Evolutionary conservation across 768 basidiomycete species (phyloP), one percentile per base, ranked within the genome.

Genomic region (Hemileccinum impolitum): DNA sequence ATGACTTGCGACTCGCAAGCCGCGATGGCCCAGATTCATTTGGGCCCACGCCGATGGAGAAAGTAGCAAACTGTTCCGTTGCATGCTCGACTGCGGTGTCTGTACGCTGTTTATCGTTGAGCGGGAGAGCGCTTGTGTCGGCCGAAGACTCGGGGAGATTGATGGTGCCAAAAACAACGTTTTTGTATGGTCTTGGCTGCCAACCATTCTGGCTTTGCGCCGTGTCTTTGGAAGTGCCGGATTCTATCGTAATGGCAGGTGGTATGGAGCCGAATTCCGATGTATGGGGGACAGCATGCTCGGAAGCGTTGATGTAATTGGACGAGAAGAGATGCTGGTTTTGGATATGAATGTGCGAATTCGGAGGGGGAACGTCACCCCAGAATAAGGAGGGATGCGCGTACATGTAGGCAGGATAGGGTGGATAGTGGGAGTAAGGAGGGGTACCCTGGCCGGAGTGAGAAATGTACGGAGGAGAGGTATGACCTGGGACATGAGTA

Each of bases 111-210:
- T 55, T 58, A 12, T 51, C 50, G 13, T 19, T 34, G 14, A 12
- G 21, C 7, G 39, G 26, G 1, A 43, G 14, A 25, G 18, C 3
- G 13, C 4, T 31, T 13, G 45, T 12, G 8, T 55, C 44, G 19
- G 51, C 43, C 12, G 46, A 50, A 12, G 63, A 50, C 0, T 64
- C 71, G 3, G 61, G 52, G 19, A 65, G 49, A 34, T 64, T 66
- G 47, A 81, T 78, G 45, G 75, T 80, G 7, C 81, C 81, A 58
- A 82, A 82, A 6, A 79, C 68, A 35, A 82, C 72, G 43, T 67
- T 65, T 53, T 48, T 59, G 32, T 61, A 28, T 9, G 52, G 28
- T 17, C 15, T 56, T 3, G 39, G 39, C 13, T 53, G 55, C 30
- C 6, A 45, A 11, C 39, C 37, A 11, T 56, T 58, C 42, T 45